These are phyloP conservation scores for Clohesyomyces aquaticus DNA, from an alignment of 495 filamentous ascomycete species.

Conservation along the genomic window DNA sequence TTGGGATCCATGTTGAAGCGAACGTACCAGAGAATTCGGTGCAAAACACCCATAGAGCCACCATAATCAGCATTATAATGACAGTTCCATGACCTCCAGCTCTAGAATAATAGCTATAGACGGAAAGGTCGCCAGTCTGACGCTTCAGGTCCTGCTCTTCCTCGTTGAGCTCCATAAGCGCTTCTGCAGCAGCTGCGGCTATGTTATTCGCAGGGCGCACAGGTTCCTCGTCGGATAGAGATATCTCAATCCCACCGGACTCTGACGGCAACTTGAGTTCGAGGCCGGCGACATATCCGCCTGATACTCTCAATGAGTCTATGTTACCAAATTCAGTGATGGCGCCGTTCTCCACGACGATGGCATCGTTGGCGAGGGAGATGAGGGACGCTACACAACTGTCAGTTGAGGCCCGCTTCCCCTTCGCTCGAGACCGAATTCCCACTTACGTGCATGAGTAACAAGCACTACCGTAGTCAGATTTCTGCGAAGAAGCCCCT, in stretches of 20 bases:
- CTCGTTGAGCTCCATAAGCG: constrained; percentile 10
- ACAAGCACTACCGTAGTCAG: constrained; percentile 5
- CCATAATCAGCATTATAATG: neutral
- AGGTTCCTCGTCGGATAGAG: constrained; percentile 11
- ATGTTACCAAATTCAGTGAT: constrained; percentile 14
- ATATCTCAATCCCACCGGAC: neutral
- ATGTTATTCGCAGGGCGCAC: constrained; percentile 1
- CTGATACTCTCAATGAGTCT: constrained; percentile 7
- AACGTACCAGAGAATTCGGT: constrained; percentile 6
- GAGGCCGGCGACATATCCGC: constrained; percentile 8
- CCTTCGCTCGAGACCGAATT: neutral
- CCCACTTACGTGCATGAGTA: constrained; percentile 8
- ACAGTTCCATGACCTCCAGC: constrained; percentile 10
- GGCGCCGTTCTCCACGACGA: constrained; percentile 10
- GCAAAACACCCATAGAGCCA: constrained; percentile 6
- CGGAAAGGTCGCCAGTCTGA: constrained; percentile 14
- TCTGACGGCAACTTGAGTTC: constrained; percentile 6
- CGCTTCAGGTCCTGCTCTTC: constrained; percentile 11
- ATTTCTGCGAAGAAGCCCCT: constrained; percentile 1
- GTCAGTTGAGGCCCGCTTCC: constrained; percentile 8
- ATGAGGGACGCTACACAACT: constrained; percentile 14
- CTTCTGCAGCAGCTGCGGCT: constrained; percentile 2
- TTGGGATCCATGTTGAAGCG: neutral
- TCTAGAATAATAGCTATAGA: constrained; percentile 17
- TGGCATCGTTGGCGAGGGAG: constrained; percentile 14